Conservation (phyloP, 306 rosid species). For the Lagenaria siceraria region DNA sequence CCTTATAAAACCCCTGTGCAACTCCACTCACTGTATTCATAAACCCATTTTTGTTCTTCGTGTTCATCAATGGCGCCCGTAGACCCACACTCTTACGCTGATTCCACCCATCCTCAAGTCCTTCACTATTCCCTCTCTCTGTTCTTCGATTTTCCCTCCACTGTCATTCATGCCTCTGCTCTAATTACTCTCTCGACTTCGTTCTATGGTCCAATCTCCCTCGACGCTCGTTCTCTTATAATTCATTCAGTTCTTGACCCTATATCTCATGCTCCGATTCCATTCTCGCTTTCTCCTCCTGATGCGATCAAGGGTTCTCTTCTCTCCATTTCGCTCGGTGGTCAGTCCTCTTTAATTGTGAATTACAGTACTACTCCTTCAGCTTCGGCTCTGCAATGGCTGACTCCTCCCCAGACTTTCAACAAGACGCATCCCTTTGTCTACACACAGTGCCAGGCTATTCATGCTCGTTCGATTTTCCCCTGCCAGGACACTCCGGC, state of each 20-base stretch:
- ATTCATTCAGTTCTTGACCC: conserved; percentile 42
- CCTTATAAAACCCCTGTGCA: too few species aligned
- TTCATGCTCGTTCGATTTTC: conserved; percentile 76
- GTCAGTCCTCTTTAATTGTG: conserved; percentile 39
- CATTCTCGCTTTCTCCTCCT: conserved; percentile 32
- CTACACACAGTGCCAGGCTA: conserved; percentile 87
- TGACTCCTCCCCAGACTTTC: conserved; percentile 62
- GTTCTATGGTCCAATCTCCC: conserved; percentile 48
- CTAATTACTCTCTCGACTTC: conserved; percentile 41
- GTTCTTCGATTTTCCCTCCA: conserved; percentile 51
- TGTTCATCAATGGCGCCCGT: conserved; percentile 48
- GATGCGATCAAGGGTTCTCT: conserved; percentile 53
- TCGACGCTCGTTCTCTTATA: conserved; percentile 62
- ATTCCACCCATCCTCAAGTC: conserved; percentile 43
- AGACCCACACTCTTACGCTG: conserved; percentile 89
- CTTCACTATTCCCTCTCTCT: conserved; percentile 45
- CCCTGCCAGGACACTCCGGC: conserved; percentile 98
- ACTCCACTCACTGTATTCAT: too few species aligned
- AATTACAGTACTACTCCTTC: conserved; percentile 50
- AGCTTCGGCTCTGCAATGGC: conserved; percentile 91
- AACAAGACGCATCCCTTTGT: conserved; percentile 57
- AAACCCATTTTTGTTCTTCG: not conserved
- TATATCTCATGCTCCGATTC: conserved; percentile 20
- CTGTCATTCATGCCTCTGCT: conserved; percentile 52
- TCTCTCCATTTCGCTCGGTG: conserved; percentile 41